These are phyloP conservation scores for Monilinia vaccinii-corymbosi DNA, from an alignment of 2,329 filamentous ascomycete genomes.

Conservation along the genomic window DNA sequence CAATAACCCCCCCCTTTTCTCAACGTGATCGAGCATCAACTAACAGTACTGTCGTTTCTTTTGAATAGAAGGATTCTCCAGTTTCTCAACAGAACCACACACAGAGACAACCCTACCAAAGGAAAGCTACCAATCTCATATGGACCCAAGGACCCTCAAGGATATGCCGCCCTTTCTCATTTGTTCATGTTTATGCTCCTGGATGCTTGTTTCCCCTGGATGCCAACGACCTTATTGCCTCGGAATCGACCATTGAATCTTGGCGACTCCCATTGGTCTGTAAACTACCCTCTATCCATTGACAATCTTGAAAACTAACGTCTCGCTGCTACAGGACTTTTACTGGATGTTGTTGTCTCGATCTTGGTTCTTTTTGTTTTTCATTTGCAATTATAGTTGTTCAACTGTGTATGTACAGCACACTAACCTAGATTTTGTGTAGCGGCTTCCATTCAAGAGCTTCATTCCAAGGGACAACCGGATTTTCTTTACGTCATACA, in stretches of 20 bases:
- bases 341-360: conserved; percentile 16
- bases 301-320: conserved; percentile 16
- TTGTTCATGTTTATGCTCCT: not conserved
- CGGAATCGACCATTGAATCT: not conserved
- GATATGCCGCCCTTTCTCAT: conserved; percentile 4
- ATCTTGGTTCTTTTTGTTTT: conserved; percentile 7
- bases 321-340: conserved; percentile 12
- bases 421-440: conserved; percentile 28
- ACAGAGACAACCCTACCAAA: not conserved
- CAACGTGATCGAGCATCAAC: conserved; percentile 23
- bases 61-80: conserved; percentile 19
- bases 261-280: conserved; percentile 17
- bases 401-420: conserved; percentile 25
- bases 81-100: not conserved
- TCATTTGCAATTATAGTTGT: conserved; percentile 11
- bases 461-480: conserved; percentile 21
- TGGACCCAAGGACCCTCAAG: conserved; percentile 4
- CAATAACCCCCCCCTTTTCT: conserved; percentile 15
- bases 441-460: conserved; percentile 24
- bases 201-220: not conserved
- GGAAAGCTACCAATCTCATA: not conserved
- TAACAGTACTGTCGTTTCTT: conserved; percentile 21
- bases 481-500: conserved; percentile 29
- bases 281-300: conserved; percentile 10
- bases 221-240: not conserved